These are phyloP conservation scores for Penicillium sp. DNA, from an alignment of 2,329 filamentous ascomycete species.

Conservation along the genomic window DNA sequence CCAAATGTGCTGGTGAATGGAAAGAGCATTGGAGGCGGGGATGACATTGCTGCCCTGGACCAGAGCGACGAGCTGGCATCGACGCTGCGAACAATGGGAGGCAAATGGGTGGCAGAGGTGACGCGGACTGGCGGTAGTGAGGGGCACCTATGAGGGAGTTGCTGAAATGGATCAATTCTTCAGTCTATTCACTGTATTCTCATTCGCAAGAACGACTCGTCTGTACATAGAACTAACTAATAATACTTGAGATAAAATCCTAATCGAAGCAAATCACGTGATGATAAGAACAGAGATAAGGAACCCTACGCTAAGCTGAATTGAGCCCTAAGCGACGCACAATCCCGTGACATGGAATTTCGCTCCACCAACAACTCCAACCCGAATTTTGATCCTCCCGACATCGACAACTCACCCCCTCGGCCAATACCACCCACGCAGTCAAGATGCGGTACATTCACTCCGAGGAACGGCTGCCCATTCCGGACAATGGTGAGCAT, in stretches of 20 bases:
- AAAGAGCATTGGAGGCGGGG: constrained; percentile 81
- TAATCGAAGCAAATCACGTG: background rate
- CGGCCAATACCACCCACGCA: constrained; percentile 41
- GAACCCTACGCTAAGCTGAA: constrained; percentile 40
- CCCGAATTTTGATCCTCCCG: constrained; percentile 40
- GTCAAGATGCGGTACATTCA: constrained; percentile 99
- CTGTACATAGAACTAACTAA: constrained; percentile 2
- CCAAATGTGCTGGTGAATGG: constrained; percentile 88
- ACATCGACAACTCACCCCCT: constrained; percentile 39
- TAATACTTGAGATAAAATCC: background rate
- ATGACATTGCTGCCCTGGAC: constrained; percentile 74
- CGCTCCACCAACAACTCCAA: constrained; percentile 37
- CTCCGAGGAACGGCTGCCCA: constrained; percentile 89
- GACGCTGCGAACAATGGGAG: constrained; percentile 68
- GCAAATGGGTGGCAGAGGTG: constrained; percentile 54
- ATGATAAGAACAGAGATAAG: constrained; percentile 19
- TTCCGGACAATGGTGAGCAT: constrained; percentile 92
- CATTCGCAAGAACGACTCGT: background rate
- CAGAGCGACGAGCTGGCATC: constrained; percentile 60
- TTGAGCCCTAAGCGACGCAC: constrained; percentile 42
- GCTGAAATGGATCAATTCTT: background rate
- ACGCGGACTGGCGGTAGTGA: constrained; percentile 16
- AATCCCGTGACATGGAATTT: constrained; percentile 38
- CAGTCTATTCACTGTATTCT: background rate
- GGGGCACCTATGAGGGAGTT: background rate